A percentile compares a stretch with the other conserved stretches of the same genome.
phyloP scores from a whole-genome alignment of 805 yeast species.

The Nakazawaea sp. region DNA sequence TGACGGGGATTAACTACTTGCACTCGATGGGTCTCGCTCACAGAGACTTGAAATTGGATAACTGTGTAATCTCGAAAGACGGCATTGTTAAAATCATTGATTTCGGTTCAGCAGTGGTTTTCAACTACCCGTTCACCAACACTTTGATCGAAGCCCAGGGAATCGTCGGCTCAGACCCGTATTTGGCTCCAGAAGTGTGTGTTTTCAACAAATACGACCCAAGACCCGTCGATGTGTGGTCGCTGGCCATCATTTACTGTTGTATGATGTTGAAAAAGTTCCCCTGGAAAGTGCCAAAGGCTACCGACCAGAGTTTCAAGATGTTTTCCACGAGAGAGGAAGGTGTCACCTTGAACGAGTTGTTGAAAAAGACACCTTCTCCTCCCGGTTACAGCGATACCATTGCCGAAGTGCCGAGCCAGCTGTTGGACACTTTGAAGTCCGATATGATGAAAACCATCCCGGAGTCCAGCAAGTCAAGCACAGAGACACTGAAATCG shows the following conservation, averaged over 20 bases:
- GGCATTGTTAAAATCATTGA: constrained; percentile 90
- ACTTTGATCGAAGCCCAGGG: constrained; percentile 73
- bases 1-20: constrained; percentile 74
- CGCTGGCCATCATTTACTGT: constrained; percentile 82
- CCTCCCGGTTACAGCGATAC: constrained; percentile 26
- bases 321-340: constrained; percentile 70
- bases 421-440: constrained; percentile 7
- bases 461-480: not conserved
- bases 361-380: constrained; percentile 48
- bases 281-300: constrained; percentile 91
- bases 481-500: not conserved
- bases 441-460: constrained; percentile 2
- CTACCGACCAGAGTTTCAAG: constrained; percentile 76
- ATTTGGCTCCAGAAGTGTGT: constrained; percentile 87
- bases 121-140: constrained; percentile 76
- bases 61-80: constrained; percentile 75
- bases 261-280: constrained; percentile 89
- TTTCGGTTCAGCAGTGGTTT: constrained; percentile 90
- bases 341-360: constrained; percentile 58
- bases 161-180: constrained; percentile 85
- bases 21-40: constrained; percentile 87
- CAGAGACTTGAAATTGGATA: constrained; percentile 86
- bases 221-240: constrained; percentile 92
- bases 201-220: constrained; percentile 82
- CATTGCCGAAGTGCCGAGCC: not conserved